phyloP scores from a whole-genome alignment of 345 rosid genomes.

The Draba incana region DNA sequence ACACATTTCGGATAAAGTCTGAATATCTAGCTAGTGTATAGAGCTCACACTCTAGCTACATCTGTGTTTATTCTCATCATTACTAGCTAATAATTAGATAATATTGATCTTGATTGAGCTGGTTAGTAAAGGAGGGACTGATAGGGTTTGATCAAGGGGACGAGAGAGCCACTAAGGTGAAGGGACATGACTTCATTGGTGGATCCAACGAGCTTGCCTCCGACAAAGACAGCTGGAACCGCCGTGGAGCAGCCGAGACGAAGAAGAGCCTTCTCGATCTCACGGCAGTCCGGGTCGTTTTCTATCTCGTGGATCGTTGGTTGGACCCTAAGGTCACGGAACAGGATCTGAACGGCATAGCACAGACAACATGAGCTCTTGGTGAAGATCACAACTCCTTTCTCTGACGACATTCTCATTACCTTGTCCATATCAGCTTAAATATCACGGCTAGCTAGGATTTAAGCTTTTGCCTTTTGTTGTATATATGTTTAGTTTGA shows the following conservation, averaged over 20 bases:
- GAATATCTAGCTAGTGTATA: slow-evolving; percentile 33
- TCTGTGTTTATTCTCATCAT: slow-evolving; percentile 33
- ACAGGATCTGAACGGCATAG: slow-evolving; percentile 69
- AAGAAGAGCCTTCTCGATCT: slow-evolving; percentile 72
- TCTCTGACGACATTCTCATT: slow-evolving; percentile 62
- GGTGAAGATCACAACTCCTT: slow-evolving; percentile 78
- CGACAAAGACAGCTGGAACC: slow-evolving; percentile 75
- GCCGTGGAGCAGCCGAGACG: slow-evolving; percentile 68
- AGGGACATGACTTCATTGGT: slow-evolving; percentile 89
- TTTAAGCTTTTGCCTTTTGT: background rate
- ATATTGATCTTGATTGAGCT: slow-evolving; percentile 16
- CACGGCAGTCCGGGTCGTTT: slow-evolving; percentile 71
- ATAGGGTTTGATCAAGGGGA: slow-evolving; percentile 66
- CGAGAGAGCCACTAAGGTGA: slow-evolving; percentile 69
- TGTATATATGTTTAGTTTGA: slow-evolving; percentile 7
- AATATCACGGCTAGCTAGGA: slow-evolving; percentile 10
- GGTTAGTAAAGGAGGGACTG: slow-evolving; percentile 47
- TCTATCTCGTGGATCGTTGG: slow-evolving; percentile 71
- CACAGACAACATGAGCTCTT: slow-evolving; percentile 84
- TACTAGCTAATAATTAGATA: slow-evolving; percentile 1
- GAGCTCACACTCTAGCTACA: slow-evolving; percentile 22
- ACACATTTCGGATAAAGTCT: slow-evolving; percentile 15
- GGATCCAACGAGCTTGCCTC: slow-evolving; percentile 72
- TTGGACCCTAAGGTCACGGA: slow-evolving; percentile 69
- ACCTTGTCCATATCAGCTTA: slow-evolving; percentile 58